Conservation (phyloP, 2,329 filamentous ascomycete genomes). For the Furcasterigmium furcatum region DNA sequence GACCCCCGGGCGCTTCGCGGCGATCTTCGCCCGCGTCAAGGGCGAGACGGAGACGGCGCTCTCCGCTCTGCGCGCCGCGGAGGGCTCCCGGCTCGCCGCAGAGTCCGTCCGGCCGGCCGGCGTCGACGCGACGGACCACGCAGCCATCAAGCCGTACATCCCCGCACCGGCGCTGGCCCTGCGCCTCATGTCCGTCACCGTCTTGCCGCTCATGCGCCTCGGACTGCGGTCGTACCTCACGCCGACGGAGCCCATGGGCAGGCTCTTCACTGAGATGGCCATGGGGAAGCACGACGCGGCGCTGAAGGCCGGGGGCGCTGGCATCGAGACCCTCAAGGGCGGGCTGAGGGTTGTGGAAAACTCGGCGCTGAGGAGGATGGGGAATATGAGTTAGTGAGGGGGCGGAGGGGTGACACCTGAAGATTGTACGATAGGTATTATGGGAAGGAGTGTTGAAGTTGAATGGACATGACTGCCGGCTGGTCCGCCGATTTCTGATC, state of each 20-base stretch:
- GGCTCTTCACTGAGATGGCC: slow-evolving; percentile 40
- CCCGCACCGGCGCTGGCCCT: slow-evolving; percentile 22
- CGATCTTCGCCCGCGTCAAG: slow-evolving; percentile 63
- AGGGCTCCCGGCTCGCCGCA: slow-evolving; percentile 44
- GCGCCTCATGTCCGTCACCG: slow-evolving; percentile 3
- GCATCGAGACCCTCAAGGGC: slow-evolving; percentile 26
- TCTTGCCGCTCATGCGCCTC: slow-evolving; percentile 21
- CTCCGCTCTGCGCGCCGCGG: slow-evolving; percentile 44
- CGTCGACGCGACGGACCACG: slow-evolving; percentile 49
- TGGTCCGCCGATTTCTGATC: too few relatives aligned
- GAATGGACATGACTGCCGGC: too few relatives aligned
- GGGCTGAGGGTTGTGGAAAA: slow-evolving; percentile 32
- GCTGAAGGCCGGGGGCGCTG: slow-evolving; percentile 19
- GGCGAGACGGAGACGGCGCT: slow-evolving; percentile 62
- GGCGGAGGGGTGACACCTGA: too few relatives aligned
- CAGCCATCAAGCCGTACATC: slow-evolving; percentile 36
- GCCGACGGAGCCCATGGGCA: slow-evolving; percentile 40
- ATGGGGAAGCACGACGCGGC: slow-evolving; percentile 31
- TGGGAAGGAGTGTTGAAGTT: too few relatives aligned
- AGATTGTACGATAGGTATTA: too few relatives aligned
- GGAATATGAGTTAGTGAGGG: too few relatives aligned
- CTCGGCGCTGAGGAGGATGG: slow-evolving; percentile 26
- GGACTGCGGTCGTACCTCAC: slow-evolving; percentile 22
- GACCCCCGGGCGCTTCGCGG: slow-evolving; percentile 50
- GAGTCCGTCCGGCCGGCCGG: slow-evolving; percentile 56